A percentile compares a stretch with the other conserved stretches of the same genome.
Conservation (phyloP, 148 eudicot genomes). For the Persicaria tinctoria region DNA sequence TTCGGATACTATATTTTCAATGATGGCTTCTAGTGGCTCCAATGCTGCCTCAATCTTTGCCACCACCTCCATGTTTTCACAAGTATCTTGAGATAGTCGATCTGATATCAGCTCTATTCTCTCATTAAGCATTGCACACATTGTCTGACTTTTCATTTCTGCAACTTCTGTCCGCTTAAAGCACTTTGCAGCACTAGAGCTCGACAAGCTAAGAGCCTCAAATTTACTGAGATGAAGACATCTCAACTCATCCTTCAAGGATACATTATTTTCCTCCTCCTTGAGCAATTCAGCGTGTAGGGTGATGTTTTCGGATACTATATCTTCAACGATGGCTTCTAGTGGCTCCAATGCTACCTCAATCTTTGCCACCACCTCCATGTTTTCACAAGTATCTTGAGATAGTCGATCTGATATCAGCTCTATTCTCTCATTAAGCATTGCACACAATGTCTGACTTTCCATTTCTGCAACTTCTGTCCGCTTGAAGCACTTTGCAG, state of each 20-base stretch:
- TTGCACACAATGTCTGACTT: constrained; percentile 26
- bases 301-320: constrained; percentile 35
- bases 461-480: constrained; percentile 27
- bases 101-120: constrained; percentile 23
- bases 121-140: constrained; percentile 28
- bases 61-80: constrained; percentile 26
- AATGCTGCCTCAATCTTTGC: constrained; percentile 36
- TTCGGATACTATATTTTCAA: constrained; percentile 36
- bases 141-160: constrained; percentile 27
- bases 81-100: constrained; percentile 26
- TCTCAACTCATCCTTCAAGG: constrained; percentile 35
- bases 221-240: constrained; percentile 19
- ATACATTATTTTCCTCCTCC: constrained; percentile 33
- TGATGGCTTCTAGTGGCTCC: constrained; percentile 37
- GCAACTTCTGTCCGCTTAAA: constrained; percentile 23
- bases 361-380: constrained; percentile 27
- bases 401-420: constrained; percentile 27
- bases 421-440: constrained; percentile 24
- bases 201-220: constrained; percentile 21
- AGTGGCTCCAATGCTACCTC: constrained; percentile 40
- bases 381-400: constrained; percentile 27
- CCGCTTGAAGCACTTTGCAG: constrained; percentile 19
- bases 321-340: constrained; percentile 35
- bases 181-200: constrained; percentile 23
- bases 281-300: constrained; percentile 50